Evolutionary conservation across 345 rosid genomes (phyloP).

Genomic region (Syzygium jambos): DNA sequence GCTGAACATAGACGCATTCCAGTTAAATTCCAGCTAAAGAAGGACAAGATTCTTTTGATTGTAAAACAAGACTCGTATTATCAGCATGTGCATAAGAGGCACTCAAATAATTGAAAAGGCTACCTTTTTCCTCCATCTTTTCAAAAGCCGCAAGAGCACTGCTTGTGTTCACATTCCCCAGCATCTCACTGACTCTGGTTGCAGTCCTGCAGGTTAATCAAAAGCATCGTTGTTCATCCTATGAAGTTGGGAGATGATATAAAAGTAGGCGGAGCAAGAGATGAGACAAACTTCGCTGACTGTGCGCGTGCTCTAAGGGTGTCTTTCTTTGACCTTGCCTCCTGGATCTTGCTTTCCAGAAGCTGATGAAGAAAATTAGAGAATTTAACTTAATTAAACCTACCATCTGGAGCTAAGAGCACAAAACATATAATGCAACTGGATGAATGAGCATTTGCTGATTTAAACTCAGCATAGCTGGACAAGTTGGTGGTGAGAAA

Average conservation of each 20-base stretch:
- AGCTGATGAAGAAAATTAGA: conserved; percentile 17
- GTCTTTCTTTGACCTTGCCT: conserved; percentile 54
- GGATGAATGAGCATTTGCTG: neutral
- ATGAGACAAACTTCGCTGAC: conserved; percentile 35
- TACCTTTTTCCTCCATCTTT: conserved; percentile 85
- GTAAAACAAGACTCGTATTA: neutral
- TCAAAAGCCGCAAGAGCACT: conserved; percentile 73
- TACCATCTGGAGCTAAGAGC: neutral
- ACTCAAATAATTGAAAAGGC: neutral
- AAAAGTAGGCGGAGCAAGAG: neutral
- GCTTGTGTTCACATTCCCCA: conserved; percentile 66
- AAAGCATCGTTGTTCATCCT: neutral
- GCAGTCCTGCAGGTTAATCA: conserved; percentile 43
- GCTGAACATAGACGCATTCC: neutral
- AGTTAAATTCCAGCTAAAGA: neutral
- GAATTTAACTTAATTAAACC: neutral
- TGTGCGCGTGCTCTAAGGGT: conserved; percentile 47
- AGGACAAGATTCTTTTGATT: neutral
- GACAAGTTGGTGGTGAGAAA: neutral
- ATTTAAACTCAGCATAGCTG: neutral
- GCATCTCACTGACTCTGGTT: conserved; percentile 75
- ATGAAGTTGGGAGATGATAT: neutral
- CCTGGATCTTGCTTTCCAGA: conserved; percentile 52
- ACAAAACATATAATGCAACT: neutral
- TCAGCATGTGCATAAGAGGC: neutral